Base-by-base conservation (phyloP, 306 rosid genomes). In the Cicer arietinum region DNA sequence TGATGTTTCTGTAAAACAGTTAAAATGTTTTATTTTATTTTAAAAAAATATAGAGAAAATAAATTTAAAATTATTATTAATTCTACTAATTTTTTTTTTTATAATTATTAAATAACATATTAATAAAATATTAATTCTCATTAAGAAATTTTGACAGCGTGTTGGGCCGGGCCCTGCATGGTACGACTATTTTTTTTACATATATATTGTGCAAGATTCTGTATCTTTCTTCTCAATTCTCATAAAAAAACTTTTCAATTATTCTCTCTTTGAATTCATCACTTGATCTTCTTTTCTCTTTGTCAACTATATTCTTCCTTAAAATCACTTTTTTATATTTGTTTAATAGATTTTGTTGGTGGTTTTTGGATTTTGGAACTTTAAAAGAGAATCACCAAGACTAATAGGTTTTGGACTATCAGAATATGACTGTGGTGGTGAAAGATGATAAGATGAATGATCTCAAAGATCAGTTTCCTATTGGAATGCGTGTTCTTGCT, bases 401-500 rank as follows among this genome's bases (percentile, higher is more conserved):
- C 35, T 59, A 47, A 30, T 20, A 40, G 79, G 77, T 75, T 80
- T 54, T 71, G 65, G 68, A 4, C 66, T 84, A 67, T 50, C 30
- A 72, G 79, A 85, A 81, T 69, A 85, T 90, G 91, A 84, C 82
- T 10, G 67, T 86, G 14, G 92, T 35, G 14, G 88, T 35, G 80
- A 73, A 80, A 25, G 40, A 35, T 62, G 74, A 59, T 14, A 69
- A 50, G 46, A 61, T 42, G 74, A 96, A 79, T 11, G 94, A 86
- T 37, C 86, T 76, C 17, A 78, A 72, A 66, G 89, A 87, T 11
- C 82, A 86, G 25, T 95, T 92, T 80, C 99, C 98, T 5, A n/a
- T 81, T 10, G 99, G 99, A 80, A 86, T 95, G 99, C 90, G 92
- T 57, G 92, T 95, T 43, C 97, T 95, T 44, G 97, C 97, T 2